Evolutionary conservation across 1,284 basidiomycete species (phyloP), one percentile per base, ranked within the genome.

Genomic region (Trichosporon asahii): DNA sequence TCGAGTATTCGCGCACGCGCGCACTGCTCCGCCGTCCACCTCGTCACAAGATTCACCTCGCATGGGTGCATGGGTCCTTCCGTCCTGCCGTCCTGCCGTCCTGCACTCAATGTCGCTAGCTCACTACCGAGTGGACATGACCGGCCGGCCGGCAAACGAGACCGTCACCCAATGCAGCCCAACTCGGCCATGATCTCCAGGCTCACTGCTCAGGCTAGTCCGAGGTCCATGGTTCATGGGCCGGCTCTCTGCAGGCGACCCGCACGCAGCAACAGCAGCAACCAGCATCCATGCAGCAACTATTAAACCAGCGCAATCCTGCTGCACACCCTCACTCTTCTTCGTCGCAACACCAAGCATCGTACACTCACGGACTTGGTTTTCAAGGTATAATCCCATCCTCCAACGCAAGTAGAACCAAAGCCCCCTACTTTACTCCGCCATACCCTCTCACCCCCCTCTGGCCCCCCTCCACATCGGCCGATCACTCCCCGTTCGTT

Each of bases 151-250:
- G 55, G 55, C 27, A 57, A 31, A 29, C 3, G 14, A 29, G 37
- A 9, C 37, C 14, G 55, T 12, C 25, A 18, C 25, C 25, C 27
- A 29, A 31, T 18, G 25, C 57, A 27, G 57, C 57, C 29, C 29
- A 33, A 61, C 29, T 61, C 57, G 57, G 57, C 57, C 57, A 61
- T 61, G 57, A 31, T 31, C 27, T 33, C 57, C 29, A 44, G 55
- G 15, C 55, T 31, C 27, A 14, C 8, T 61, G 27, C 8, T 9
- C 29, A 14, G 21, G 57, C 27, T 44, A 44, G 40, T 44, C 57
- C 49, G 21, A 23, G 8, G 18, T 25, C 49, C 40, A 44, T n/a
- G 8, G 18, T 25, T 21, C 40, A 44, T n/a, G 40, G 25, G 9
- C 23, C 53, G 14, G 53, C 53, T 15, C 53, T 15, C 29, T 27